Evolutionary conservation across 768 basidiomycete species (phyloP), one percentile per base, ranked within the genome.

Genomic region (Tricholoma saponaceum): DNA sequence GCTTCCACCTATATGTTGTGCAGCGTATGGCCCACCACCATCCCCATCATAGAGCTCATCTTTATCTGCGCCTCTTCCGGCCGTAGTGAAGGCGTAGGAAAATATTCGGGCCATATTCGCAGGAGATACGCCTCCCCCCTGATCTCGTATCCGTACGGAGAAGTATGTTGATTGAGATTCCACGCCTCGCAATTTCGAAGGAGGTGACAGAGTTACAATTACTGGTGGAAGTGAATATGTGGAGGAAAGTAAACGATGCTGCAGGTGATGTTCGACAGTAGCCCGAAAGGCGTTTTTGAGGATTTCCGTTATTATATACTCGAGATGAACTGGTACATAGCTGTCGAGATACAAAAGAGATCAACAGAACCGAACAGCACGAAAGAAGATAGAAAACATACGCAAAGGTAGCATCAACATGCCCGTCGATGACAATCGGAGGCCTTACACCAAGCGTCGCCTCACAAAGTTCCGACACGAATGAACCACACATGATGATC

Each of bases 281-380:
- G 93, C 93, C 30, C 93, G 86, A 72, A 92, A 95, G 0, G 92
- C 83, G 67, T 95, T 95, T 72, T 95, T 95, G 39, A 95, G 79
- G 39, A 95, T 83, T 69, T 95, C 93, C 2, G 93, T 95, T 54
- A 94, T 74, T 63, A 94, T 90, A 68, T 95, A 95, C 69, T 95
- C 93, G 33, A 95, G 79, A 68, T 95, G 94, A 1, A 92, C 89
- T 3, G 94, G 92, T 37, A 95, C 84, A 65, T 92, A 93, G 23
- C 92, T 62, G 25, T 37, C 9, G 32, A 16, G 52, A 39, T 10
- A 33, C 2, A 22, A 12, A 32, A 39, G 5, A 49, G n/a, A 16
- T 63, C 35, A 62, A 58, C 51, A 44, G 46, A n/a, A 52, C 28
- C 23, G 22, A 25, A 46, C 14, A 46, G 35, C 16, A 32, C 7